Conservation (phyloP, 2,329 filamentous ascomycete species). For the Botryotinia narcissicola region DNA sequence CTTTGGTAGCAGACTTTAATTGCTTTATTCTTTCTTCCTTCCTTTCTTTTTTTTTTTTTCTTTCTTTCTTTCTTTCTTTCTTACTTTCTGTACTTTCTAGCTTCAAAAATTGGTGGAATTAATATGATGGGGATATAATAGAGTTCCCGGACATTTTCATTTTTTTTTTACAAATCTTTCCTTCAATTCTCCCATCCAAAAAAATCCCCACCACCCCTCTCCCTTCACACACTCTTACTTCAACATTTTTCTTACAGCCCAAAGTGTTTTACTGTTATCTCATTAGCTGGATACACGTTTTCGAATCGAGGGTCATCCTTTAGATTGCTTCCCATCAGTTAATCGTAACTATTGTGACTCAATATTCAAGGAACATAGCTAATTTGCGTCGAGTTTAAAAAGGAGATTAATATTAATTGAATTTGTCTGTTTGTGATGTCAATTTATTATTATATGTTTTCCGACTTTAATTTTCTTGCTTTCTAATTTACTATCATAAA, state of each 20-base stretch:
- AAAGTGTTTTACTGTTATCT: background rate
- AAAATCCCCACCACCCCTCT: fast-evolving
- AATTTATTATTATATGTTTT: background rate
- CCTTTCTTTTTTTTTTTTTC: too few species aligned
- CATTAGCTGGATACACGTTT: background rate
- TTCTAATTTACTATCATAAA: background rate
- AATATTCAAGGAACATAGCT: background rate
- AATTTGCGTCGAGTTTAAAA: background rate
- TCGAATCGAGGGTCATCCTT: background rate
- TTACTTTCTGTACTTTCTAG: background rate
- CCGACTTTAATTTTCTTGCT: too few species aligned
- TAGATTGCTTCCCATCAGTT: background rate
- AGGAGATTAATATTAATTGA: background rate
- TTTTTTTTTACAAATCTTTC: background rate
- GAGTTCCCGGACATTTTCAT: background rate
- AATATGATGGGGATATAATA: background rate
- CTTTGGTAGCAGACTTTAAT: background rate
- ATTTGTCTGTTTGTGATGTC: background rate
- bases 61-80: too few species aligned
- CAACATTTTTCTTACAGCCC: background rate
- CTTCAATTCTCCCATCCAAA: background rate
- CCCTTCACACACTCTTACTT: background rate
- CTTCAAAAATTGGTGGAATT: background rate
- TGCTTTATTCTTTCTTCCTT: too few species aligned
- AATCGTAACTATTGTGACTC: background rate